Conservation (phyloP, 2,329 filamentous ascomycete genomes). For the Metarhizium robertsii region DNA sequence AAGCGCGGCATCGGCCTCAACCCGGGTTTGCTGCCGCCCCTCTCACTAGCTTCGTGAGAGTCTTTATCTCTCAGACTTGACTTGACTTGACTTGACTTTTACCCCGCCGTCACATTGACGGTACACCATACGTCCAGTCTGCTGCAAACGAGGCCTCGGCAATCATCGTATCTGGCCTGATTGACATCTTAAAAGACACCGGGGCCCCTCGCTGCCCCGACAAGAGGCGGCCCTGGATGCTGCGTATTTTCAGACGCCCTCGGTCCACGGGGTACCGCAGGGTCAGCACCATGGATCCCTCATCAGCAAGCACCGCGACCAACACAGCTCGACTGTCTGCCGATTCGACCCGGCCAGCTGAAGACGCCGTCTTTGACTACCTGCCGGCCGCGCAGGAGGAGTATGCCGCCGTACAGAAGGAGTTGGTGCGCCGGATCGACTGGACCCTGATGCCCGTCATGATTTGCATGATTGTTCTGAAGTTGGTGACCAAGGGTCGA, state of each 20-base stretch:
- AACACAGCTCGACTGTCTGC: background rate
- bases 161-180: too few relatives aligned
- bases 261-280: background rate
- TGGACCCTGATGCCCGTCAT: slow-evolving; percentile 6
- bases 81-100: too few relatives aligned
- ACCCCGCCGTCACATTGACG: background rate
- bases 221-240: background rate
- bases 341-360: background rate
- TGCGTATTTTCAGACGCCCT: background rate
- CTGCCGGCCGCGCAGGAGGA: slow-evolving; percentile 1
- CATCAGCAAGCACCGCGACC: background rate
- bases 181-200: background rate
- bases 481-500: background rate
- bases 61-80: too few relatives aligned
- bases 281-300: background rate
- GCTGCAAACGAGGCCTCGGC: too few relatives aligned
- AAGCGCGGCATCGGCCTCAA: too few relatives aligned
- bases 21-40: too few relatives aligned
- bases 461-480: slow-evolving; percentile 6
- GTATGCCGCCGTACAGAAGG: slow-evolving; percentile 3
- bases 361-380: slow-evolving; percentile 1
- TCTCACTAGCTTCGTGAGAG: too few relatives aligned
- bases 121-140: too few relatives aligned
- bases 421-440: slow-evolving; percentile 2
- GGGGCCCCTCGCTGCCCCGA: background rate